Percentiles rank a stretch among this genome's conserved stretches.
These are phyloP conservation scores for Rhamnella rubrinervis DNA, from an alignment of 331 rosid genomes.

Conservation along the genomic window DNA sequence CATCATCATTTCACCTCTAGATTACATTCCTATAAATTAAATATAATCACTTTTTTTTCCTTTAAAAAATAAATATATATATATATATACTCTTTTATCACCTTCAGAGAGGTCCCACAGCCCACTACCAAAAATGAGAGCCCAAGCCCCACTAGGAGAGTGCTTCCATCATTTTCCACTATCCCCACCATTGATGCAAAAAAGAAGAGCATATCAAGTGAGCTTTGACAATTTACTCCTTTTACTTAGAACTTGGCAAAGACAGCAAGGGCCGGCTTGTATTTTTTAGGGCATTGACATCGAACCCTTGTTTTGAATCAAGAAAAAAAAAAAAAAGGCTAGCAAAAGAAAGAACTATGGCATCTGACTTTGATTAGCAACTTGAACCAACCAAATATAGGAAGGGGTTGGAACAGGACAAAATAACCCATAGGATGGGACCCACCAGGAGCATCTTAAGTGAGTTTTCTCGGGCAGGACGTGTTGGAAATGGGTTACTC, in stretches of 20 bases:
- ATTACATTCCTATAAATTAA: slow-evolving; percentile 38
- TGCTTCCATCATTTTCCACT: slow-evolving; percentile 81
- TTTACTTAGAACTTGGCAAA: slow-evolving; percentile 53
- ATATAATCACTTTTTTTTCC: slow-evolving; percentile 17
- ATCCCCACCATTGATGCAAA: slow-evolving; percentile 57
- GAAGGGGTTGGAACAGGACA: slow-evolving; percentile 48
- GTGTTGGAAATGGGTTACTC: slow-evolving; percentile 22
- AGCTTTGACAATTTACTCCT: slow-evolving; percentile 67
- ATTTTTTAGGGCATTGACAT: slow-evolving; percentile 60
- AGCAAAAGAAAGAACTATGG: slow-evolving; percentile 51
- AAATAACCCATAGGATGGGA: slow-evolving; percentile 33
- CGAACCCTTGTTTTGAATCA: slow-evolving; percentile 56
- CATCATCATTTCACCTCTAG: slow-evolving; percentile 38
- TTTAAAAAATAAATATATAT: neutral
- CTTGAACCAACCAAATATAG: slow-evolving; percentile 54
- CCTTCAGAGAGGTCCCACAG: slow-evolving; percentile 72
- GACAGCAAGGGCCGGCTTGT: slow-evolving; percentile 47
- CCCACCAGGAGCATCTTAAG: slow-evolving; percentile 38
- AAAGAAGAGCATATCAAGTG: slow-evolving; percentile 60
- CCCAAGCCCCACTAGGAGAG: slow-evolving; percentile 46
- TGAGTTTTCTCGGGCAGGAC: slow-evolving; percentile 1
- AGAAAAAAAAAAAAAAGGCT: slow-evolving; percentile 28
- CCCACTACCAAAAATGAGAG: slow-evolving; percentile 59
- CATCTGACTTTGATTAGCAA: slow-evolving; percentile 89
- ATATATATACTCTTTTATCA: slow-evolving; percentile 19